Conservation (phyloP, 2,329 filamentous ascomycete genomes). For the Lachnellula suecica region DNA sequence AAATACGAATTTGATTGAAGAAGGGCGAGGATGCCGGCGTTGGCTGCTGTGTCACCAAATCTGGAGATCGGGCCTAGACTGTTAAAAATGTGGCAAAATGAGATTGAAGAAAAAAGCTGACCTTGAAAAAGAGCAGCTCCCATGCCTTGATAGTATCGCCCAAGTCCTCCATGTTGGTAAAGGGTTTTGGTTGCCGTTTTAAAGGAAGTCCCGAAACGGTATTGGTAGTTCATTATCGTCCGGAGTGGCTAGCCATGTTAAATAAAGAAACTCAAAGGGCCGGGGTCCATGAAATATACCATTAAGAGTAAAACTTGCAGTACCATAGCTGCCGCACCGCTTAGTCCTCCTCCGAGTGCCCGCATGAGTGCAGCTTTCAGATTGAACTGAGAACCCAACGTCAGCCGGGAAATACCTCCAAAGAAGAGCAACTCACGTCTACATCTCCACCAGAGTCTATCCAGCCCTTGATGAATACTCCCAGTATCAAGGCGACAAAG, state of each 20-base stretch:
- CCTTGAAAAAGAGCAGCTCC: conserved; percentile 46
- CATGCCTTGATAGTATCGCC: conserved; percentile 46
- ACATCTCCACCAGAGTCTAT: conserved; percentile 41
- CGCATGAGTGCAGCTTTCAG: conserved; percentile 42
- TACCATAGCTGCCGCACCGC: conserved; percentile 48
- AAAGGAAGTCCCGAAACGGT: conserved; percentile 45
- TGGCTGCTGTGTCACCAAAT: conserved; percentile 49
- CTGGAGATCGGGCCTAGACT: conserved; percentile 41
- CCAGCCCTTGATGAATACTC: conserved; percentile 45
- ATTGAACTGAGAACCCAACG: conserved; percentile 38
- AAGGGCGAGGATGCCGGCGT: conserved; percentile 48
- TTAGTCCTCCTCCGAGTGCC: conserved; percentile 46
- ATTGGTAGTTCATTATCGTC: conserved; percentile 53
- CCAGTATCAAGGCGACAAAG: conserved; percentile 32
- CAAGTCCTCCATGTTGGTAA: conserved; percentile 41
- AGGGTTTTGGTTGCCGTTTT: conserved; percentile 39
- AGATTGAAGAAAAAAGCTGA: conserved; percentile 11
- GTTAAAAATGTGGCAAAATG: background rate
- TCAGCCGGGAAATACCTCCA: background rate
- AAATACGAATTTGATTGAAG: conserved; percentile 47
- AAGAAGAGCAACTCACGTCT: conserved; percentile 31
- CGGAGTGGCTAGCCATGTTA: conserved; percentile 46
- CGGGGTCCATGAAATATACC: too few species aligned
- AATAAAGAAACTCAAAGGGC: too few species aligned
- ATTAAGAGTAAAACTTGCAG: conserved; percentile 47